These are phyloP conservation scores for Clonostachys sp. DNA, from an alignment of 2,329 filamentous ascomycete genomes.

Conservation along the genomic window DNA sequence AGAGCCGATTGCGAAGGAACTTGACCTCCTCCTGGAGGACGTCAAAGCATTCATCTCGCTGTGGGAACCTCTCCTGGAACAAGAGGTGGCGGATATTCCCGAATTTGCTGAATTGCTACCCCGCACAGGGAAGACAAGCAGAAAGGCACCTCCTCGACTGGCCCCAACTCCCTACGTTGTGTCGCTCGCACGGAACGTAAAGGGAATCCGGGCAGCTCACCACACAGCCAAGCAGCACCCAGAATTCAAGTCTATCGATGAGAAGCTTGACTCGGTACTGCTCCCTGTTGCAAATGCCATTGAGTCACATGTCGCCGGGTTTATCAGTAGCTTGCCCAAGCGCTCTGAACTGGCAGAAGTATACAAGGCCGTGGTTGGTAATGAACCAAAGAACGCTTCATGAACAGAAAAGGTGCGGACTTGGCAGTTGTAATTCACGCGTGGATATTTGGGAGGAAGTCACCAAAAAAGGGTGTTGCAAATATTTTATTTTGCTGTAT, in stretches of 20 bases:
- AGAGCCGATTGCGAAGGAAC: conserved; percentile 13
- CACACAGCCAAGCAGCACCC: too few species aligned
- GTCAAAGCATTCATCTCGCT: conserved; percentile 14
- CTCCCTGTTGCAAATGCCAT: too few species aligned
- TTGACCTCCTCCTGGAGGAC: conserved; percentile 18
- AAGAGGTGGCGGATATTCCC: conserved; percentile 4
- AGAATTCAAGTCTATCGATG: too few species aligned
- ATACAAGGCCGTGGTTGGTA: too few species aligned
- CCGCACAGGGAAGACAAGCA: not conserved
- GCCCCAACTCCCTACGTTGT: too few species aligned
- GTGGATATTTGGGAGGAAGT: not conserved
- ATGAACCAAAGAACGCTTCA: too few species aligned
- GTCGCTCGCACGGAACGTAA: not conserved
- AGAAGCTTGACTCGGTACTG: too few species aligned
- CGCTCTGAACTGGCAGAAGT: too few species aligned
- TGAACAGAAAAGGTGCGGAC: too few species aligned
- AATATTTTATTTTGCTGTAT: conserved; percentile 12
- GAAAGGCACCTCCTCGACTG: conserved; percentile 15
- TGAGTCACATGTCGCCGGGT: too few species aligned
- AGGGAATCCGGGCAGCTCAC: not conserved
- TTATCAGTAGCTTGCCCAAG: too few species aligned
- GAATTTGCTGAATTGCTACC: conserved; percentile 11
- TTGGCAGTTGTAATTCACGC: too few species aligned
- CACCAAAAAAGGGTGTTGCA: conserved; percentile 3
- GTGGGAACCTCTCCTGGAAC: conserved; percentile 13